Evolutionary conservation across 2,329 filamentous ascomycete species (phyloP).

Genomic region (Verticillium dahliae): DNA sequence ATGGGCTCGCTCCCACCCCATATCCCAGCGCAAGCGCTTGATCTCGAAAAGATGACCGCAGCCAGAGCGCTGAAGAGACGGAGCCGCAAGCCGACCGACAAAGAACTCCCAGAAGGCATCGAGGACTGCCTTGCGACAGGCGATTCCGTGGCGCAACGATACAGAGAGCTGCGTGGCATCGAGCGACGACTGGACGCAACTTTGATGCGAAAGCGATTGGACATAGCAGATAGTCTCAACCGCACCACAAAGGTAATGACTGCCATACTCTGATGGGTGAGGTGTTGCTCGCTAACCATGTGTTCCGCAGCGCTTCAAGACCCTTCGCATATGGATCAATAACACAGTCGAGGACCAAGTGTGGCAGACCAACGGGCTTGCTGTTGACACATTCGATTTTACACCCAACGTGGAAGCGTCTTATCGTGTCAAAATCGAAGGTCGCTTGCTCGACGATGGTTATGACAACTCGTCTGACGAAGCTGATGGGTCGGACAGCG

Average conservation of each 20-base stretch:
- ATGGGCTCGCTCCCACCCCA: neutral
- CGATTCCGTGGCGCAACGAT: slow-evolving; percentile 69
- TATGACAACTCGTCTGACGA: slow-evolving; percentile 23
- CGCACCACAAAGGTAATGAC: slow-evolving; percentile 59
- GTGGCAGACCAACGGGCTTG: slow-evolving; percentile 71
- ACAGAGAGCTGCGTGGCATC: slow-evolving; percentile 76
- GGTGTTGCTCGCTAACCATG: slow-evolving; percentile 5
- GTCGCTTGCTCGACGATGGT: slow-evolving; percentile 68
- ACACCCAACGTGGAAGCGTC: slow-evolving; percentile 69
- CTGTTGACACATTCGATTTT: slow-evolving; percentile 75
- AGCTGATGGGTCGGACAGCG: slow-evolving; percentile 13
- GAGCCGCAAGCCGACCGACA: slow-evolving; percentile 87
- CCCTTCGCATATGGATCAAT: slow-evolving; percentile 86
- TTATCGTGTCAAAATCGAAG: slow-evolving; percentile 90
- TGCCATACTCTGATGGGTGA: no score
- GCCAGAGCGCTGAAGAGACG: slow-evolving; percentile 51
- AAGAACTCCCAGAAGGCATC: slow-evolving; percentile 85
- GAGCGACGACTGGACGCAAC: slow-evolving; percentile 86
- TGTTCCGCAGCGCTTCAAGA: slow-evolving; percentile 59
- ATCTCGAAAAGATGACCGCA: slow-evolving; percentile 37
- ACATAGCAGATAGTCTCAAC: slow-evolving; percentile 76
- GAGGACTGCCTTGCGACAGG: slow-evolving; percentile 71
- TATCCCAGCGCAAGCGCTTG: slow-evolving; percentile 41
- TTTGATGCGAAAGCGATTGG: slow-evolving; percentile 89
- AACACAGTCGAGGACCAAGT: slow-evolving; percentile 93